Conservation (phyloP, 441 rosid genomes). For the Arabidopsis hybrid region DNA sequence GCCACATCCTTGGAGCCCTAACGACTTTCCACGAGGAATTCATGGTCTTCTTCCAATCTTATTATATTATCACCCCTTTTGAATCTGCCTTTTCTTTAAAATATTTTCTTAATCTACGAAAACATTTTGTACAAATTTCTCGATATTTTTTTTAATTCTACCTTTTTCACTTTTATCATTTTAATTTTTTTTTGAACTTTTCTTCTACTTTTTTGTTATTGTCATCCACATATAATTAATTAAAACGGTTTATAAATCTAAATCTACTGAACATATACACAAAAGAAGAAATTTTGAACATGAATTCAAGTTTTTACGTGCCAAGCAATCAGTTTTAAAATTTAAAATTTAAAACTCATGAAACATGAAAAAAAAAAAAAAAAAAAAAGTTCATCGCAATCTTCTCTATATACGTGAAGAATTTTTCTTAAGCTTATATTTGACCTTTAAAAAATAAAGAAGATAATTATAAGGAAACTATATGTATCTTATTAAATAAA, state of each 20-base stretch:
- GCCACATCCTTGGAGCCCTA: constrained; percentile 11
- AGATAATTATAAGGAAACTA: no score
- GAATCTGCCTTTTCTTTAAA: constrained; percentile 9
- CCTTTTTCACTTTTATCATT: background rate
- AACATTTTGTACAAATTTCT: background rate
- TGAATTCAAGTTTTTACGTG: no score
- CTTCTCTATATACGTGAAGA: background rate
- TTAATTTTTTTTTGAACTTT: background rate
- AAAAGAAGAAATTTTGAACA: no score
- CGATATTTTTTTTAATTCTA: background rate
- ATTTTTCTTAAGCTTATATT: background rate
- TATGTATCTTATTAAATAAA: no score
- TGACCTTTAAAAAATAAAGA: no score
- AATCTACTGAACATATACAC: no score
- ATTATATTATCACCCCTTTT: constrained; percentile 1
- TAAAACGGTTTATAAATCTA: no score
- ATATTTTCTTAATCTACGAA: background rate
- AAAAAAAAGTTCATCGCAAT: no score
- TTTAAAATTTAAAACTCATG: no score
- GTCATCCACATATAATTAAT: no score
- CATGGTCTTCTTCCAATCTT: constrained; percentile 9
- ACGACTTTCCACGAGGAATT: constrained; percentile 22
- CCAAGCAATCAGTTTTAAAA: no score
- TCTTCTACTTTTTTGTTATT: background rate
- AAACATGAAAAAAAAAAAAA: no score